Conservation (phyloP, 176 grass and related monocot genomes). For the Oryza brachyantha region DNA sequence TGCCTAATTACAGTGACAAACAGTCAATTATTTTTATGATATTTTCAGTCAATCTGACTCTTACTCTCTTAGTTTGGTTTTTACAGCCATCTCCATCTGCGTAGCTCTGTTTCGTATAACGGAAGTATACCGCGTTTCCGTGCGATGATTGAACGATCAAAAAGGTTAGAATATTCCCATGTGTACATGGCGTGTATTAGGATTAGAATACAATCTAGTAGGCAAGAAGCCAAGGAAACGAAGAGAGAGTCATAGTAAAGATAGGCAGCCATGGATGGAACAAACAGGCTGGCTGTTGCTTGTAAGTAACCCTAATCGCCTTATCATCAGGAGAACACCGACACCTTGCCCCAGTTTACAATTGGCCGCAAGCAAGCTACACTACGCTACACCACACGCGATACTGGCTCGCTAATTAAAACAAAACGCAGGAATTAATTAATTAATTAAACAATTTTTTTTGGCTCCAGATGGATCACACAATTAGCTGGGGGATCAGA, state of each 20-base stretch:
- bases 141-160: slow-evolving; percentile 37
- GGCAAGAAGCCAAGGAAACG: neutral
- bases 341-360: slow-evolving; percentile 17
- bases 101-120: slow-evolving; percentile 33
- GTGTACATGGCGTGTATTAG: slow-evolving; percentile 38
- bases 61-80: neutral
- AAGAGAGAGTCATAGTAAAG: neutral
- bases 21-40: neutral
- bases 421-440: neutral
- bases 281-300: slow-evolving; percentile 50
- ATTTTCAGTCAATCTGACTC: neutral
- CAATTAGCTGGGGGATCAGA: slow-evolving; percentile 31
- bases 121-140: slow-evolving; percentile 27
- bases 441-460: neutral
- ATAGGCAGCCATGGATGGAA: neutral
- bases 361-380: slow-evolving; percentile 12
- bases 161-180: slow-evolving; percentile 39
- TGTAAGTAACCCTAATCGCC: slow-evolving; percentile 31
- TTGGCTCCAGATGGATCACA: slow-evolving; percentile 20
- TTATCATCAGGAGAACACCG: slow-evolving; percentile 25
- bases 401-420: neutral
- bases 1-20: neutral
- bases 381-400: neutral
- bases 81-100: neutral
- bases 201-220: slow-evolving; percentile 4